Evolutionary conservation across 2,329 filamentous ascomycete genomes (phyloP).

Genomic region (Aspergillus spinulosporus): DNA sequence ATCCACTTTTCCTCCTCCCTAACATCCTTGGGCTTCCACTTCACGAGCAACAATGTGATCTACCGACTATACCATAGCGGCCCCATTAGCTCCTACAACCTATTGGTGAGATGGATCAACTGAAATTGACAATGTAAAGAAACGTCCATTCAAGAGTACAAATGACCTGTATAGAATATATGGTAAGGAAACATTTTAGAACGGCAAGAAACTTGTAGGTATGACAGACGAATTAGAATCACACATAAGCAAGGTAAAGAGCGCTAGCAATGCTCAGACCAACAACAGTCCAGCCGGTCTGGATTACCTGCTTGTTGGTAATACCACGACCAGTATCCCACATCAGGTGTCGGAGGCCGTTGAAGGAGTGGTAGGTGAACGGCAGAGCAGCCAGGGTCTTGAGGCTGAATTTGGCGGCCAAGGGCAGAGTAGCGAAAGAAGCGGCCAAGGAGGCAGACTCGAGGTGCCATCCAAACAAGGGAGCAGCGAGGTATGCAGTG

Average conservation of each 20-base stretch:
- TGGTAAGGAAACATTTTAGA: slow-evolving; percentile 28
- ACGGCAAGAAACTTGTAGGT: slow-evolving; percentile 34
- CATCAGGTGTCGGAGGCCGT: slow-evolving; percentile 69
- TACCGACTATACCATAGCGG: neutral
- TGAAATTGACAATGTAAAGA: neutral
- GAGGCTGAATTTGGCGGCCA: slow-evolving; percentile 57
- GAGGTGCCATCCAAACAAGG: slow-evolving; percentile 70
- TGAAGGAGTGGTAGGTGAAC: slow-evolving; percentile 68
- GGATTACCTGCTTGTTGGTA: slow-evolving; percentile 64
- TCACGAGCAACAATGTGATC: neutral
- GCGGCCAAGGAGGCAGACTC: slow-evolving; percentile 65
- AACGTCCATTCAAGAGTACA: slow-evolving; percentile 21
- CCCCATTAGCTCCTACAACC: neutral
- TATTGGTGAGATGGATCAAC: neutral
- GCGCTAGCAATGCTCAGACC: slow-evolving; percentile 56
- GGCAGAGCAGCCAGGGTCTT: slow-evolving; percentile 63
- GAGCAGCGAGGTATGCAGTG: slow-evolving; percentile 76
- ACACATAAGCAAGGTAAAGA: slow-evolving; percentile 49
- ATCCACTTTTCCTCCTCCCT: neutral
- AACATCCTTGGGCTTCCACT: no score
- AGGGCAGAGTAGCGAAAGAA: slow-evolving; percentile 62
- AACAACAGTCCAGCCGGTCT: slow-evolving; percentile 64
- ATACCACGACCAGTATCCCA: slow-evolving; percentile 68
- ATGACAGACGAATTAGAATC: slow-evolving; percentile 30
- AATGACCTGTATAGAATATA: slow-evolving; percentile 27